Conservation (phyloP, 345 rosid genomes). For the Syzygium oleosum region DNA sequence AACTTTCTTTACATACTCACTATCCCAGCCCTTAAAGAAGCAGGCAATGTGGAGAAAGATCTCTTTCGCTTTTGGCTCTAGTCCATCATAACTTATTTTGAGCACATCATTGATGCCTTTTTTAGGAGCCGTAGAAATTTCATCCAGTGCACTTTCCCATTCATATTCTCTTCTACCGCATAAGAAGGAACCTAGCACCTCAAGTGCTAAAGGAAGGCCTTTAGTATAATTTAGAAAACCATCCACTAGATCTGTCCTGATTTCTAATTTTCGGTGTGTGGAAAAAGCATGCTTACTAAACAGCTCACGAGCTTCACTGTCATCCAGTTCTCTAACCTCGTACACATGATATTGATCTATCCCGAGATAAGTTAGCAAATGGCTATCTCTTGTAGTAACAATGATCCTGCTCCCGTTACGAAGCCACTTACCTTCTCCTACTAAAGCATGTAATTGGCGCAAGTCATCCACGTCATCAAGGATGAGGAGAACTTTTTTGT, state of each 20-base stretch:
- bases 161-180: neutral
- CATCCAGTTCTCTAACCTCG: fast-evolving
- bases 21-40: fast-evolving
- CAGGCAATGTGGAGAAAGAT: neutral
- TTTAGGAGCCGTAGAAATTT: fast-evolving
- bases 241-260: fast-evolving
- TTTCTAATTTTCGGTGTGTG: fast-evolving
- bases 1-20: neutral
- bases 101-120: neutral
- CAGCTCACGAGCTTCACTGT: fast-evolving
- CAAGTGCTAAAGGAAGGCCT: neutral
- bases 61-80: neutral
- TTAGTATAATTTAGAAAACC: neutral
- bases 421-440: neutral
- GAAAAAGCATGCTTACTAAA: neutral
- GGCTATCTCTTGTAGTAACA: neutral
- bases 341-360: neutral
- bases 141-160: neutral
- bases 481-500: neutral
- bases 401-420: neutral
- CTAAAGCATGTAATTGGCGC: fast-evolving
- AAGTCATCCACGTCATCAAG: neutral
- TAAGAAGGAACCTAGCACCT: neutral
- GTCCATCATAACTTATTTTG: neutral
- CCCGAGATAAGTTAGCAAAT: neutral